Percentiles rank a stretch among this genome's conserved stretches.
Conservation (phyloP, 139 green algal species). For the Eudorina sp. region DNA sequence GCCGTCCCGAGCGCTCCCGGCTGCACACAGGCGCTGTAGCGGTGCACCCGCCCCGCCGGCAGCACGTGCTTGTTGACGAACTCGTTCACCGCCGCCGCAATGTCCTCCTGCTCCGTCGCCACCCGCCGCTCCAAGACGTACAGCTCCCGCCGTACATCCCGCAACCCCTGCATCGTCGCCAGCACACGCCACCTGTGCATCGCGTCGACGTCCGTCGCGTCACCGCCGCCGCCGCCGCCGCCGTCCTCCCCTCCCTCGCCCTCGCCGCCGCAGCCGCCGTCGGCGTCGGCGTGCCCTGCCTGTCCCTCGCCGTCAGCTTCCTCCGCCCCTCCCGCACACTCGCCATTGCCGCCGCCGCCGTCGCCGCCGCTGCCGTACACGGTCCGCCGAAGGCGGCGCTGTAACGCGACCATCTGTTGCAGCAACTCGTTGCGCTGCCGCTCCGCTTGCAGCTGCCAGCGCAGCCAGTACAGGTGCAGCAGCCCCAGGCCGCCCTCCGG, state of each 20-base stretch:
- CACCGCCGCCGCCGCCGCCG: neutral
- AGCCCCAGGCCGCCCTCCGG: neutral
- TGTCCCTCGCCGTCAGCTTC: too few relatives aligned
- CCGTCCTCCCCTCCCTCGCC: neutral
- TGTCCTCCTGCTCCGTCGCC: neutral
- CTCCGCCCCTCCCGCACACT: too few relatives aligned
- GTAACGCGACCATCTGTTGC: neutral
- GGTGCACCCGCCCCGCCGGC: conserved; percentile 13
- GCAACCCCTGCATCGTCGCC: neutral
- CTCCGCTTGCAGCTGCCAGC: neutral
- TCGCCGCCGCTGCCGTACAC: neutral
- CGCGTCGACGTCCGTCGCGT: neutral
- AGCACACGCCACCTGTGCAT: neutral
- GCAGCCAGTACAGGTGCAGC: neutral
- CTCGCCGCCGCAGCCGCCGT: neutral
- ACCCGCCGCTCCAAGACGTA: neutral
- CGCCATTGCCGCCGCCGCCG: neutral
- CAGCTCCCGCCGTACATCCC: neutral
- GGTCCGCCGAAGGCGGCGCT: neutral
- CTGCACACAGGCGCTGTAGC: conserved; percentile 35
- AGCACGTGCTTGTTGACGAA: conserved; percentile 39
- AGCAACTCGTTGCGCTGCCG: neutral
- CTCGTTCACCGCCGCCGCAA: neutral
- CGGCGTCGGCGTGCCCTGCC: neutral
- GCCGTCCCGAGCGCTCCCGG: neutral